Evolutionary conservation across 2,329 filamentous ascomycete species (phyloP), one percentile per base, ranked within the genome.

Genomic region (Westerdykella sp.): DNA sequence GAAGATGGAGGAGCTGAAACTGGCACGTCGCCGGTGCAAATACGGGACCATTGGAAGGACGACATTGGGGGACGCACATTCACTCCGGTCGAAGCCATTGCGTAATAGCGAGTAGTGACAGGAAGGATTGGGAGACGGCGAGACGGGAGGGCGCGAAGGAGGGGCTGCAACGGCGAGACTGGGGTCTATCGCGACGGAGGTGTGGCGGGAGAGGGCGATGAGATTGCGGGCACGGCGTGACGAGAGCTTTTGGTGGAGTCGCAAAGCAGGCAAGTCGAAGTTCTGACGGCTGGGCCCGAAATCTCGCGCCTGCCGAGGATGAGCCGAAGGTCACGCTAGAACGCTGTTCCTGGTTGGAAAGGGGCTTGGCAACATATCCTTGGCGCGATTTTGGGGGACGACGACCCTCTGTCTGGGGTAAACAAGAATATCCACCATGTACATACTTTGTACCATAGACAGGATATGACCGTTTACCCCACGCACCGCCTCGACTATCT

Each of bases 21-120:
- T 32, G 12, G 40, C 5, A 34, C 12, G 32, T 22, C 23, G 25
- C 37, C 36, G 43, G 43, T 39, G 37, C 35, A 39, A 41, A 69
- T 73, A 62, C 73, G 77, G 74, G 61, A 77, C 77, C 25, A 28
- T 28, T 28, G 25, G 25, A 49, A 76, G 70, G 50, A 73, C 73
- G 51, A 72, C 69, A 46, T 73, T 73, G 58, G 71, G 55, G 48
- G 68, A 66, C 68, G 70, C 16, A 35, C 32, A 35, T 35, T 35
- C 13, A 35, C 32, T 18, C 32, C 32, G n/a, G 32, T 35, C 6
- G 32, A 35, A 12, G 32, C 32, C 32, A 35, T 35, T 35, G 32
- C 32, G 9, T 15, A 13, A 35, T 35, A 35, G 48, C 38, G 44
- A 45, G 39, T 25, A 34, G 39, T 32, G 25, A 42, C 39, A 40